These are phyloP conservation scores for Acanthamoeba healyi DNA, from an alignment of 208 protist genomes.

Conservation along the genomic window DNA sequence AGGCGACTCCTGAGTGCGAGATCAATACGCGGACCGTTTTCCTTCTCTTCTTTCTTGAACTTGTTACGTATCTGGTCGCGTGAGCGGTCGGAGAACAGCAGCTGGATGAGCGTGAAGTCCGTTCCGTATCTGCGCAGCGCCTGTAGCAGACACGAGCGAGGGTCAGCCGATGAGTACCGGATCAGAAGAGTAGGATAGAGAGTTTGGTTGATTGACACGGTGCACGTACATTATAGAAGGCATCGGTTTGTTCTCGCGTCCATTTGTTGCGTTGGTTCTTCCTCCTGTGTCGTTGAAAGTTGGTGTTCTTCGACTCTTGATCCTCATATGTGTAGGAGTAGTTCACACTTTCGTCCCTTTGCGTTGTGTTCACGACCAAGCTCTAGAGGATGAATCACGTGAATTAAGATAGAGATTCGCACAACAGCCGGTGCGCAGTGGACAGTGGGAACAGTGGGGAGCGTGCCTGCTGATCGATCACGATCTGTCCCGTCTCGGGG, in stretches of 20 bases:
- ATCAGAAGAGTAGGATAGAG: neutral
- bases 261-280: conserved; percentile 57
- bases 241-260: conserved; percentile 62
- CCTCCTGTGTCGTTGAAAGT: conserved; percentile 60
- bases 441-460: neutral
- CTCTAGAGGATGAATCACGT: too few species aligned
- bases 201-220: neutral
- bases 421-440: neutral
- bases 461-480: conserved; percentile 52
- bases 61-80: conserved; percentile 77
- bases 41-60: conserved; percentile 80
- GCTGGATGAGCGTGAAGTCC: conserved; percentile 74
- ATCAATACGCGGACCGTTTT: conserved; percentile 62
- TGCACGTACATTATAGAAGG: conserved; percentile 70
- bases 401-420: neutral
- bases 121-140: conserved; percentile 72
- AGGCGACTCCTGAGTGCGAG: neutral
- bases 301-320: conserved; percentile 40
- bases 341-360: neutral
- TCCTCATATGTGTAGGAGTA: conserved; percentile 27
- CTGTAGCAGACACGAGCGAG: conserved; percentile 28
- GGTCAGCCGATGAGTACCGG: neutral
- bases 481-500: conserved; percentile 28
- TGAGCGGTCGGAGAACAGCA: conserved; percentile 62
- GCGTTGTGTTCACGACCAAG: conserved; percentile 18